These are phyloP conservation scores for Peronospora farinosa DNA, from an alignment of 352 stramenopile species.

Conservation along the genomic window DNA sequence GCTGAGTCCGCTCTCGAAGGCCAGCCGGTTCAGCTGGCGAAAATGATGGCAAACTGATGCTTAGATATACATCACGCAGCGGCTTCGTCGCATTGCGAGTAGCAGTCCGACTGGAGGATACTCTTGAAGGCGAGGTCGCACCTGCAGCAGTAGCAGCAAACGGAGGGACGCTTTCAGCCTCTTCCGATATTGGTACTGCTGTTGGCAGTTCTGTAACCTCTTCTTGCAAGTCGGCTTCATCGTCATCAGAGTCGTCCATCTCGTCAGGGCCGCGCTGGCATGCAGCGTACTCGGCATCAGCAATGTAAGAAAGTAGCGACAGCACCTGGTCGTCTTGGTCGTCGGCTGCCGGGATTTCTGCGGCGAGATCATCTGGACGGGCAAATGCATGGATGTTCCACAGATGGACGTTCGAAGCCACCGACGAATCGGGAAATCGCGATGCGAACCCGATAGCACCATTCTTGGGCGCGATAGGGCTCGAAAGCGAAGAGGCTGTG, in stretches of 20 bases:
- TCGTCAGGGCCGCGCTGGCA: constrained; percentile 48
- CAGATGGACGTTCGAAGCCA: constrained; percentile 71
- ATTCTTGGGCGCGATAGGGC: constrained; percentile 24
- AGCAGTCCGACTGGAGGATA: constrained; percentile 38
- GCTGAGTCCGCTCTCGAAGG: constrained; percentile 27
- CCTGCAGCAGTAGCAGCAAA: constrained; percentile 4
- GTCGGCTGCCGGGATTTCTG: constrained; percentile 57
- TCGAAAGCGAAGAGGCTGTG: constrained; percentile 11
- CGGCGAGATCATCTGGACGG: constrained; percentile 27
- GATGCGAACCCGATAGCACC: constrained; percentile 75
- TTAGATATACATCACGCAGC: constrained; percentile 58
- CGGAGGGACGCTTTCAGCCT: neutral
- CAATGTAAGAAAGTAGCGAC: constrained; percentile 80
- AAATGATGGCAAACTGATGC: constrained; percentile 60
- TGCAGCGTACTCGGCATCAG: constrained; percentile 70
- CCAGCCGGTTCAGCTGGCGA: constrained; percentile 41
- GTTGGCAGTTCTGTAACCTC: constrained; percentile 9
- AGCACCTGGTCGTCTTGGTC: constrained; percentile 69
- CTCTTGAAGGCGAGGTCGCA: constrained; percentile 12
- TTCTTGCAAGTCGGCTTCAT: constrained; percentile 37
- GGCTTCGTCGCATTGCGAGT: constrained; percentile 61
- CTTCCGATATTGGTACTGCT: constrained; percentile 6
- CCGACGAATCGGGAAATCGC: constrained; percentile 66
- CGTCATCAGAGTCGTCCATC: constrained; percentile 48
- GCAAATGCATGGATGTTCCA: constrained; percentile 78